These are phyloP conservation scores for Epichloe sylvatica DNA, from an alignment of 2,329 filamentous ascomycete species.

Conservation along the genomic window DNA sequence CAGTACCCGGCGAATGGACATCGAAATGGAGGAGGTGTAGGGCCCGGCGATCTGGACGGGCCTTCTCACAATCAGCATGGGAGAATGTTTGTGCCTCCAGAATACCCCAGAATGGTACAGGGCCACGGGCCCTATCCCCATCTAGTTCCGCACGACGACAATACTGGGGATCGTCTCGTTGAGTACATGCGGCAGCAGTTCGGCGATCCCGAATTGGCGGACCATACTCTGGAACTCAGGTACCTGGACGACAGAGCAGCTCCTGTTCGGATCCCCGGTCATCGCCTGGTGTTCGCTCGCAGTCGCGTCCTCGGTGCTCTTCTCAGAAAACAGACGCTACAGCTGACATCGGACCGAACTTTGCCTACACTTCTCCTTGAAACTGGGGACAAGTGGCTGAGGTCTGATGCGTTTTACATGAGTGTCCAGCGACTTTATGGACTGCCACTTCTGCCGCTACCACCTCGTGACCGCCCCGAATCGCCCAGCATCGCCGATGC, in stretches of 20 bases:
- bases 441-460: slow-evolving; percentile 31
- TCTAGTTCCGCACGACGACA: slow-evolving; percentile 16
- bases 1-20: slow-evolving; percentile 26
- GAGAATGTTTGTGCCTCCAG: slow-evolving; percentile 18
- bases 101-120: slow-evolving; percentile 21
- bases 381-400: slow-evolving; percentile 37
- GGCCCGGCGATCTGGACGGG: slow-evolving; percentile 16
- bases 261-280: slow-evolving; percentile 34
- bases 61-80: slow-evolving; percentile 16
- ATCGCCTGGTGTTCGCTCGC: slow-evolving; percentile 41
- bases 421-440: slow-evolving; percentile 46
- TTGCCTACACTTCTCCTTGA: slow-evolving; percentile 26
- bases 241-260: slow-evolving; percentile 26
- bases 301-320: slow-evolving; percentile 23
- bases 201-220: slow-evolving; percentile 20
- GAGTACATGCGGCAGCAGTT: slow-evolving; percentile 26
- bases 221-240: slow-evolving; percentile 33
- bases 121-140: slow-evolving; percentile 16
- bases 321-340: slow-evolving; percentile 16
- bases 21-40: slow-evolving; percentile 21
- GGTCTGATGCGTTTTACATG: slow-evolving; percentile 41
- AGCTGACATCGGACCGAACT: slow-evolving; percentile 14
- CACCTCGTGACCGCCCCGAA: slow-evolving; percentile 14
- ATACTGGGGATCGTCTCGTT: slow-evolving; percentile 22
- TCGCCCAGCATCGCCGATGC: slow-evolving; percentile 21